phyloP scores from a whole-genome alignment of 306 rosid genomes.

The Fragaria iinumae region DNA sequence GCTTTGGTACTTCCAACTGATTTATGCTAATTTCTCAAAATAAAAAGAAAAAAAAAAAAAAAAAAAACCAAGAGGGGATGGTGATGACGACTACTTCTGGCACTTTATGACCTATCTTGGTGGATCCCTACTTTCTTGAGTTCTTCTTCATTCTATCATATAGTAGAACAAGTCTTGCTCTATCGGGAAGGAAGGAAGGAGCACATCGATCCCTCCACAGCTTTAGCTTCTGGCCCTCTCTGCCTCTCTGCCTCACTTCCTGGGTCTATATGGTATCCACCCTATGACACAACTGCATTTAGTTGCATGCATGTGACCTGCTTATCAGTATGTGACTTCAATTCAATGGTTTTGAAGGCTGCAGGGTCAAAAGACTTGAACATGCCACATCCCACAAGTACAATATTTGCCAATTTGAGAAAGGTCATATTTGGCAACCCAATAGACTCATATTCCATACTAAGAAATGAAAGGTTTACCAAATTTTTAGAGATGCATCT shows the following conservation, averaged over 20 bases:
- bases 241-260: neutral
- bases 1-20: neutral
- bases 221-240: neutral
- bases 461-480: too few relatives aligned
- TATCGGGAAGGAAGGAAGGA: neutral
- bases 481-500: too few relatives aligned
- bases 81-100: neutral
- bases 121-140: neutral
- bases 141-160: neutral
- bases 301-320: neutral
- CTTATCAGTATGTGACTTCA: neutral
- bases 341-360: neutral
- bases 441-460: too few relatives aligned
- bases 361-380: neutral
- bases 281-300: neutral
- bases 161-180: neutral
- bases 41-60: neutral
- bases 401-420: neutral
- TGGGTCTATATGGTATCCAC: neutral
- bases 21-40: neutral
- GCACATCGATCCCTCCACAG: neutral
- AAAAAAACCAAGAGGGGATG: neutral
- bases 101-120: neutral
- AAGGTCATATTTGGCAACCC: neutral
- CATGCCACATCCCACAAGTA: neutral